These are phyloP conservation scores for Cyberlindnera euphorbiiphila DNA, from an alignment of 805 yeast species.

Conservation along the genomic window DNA sequence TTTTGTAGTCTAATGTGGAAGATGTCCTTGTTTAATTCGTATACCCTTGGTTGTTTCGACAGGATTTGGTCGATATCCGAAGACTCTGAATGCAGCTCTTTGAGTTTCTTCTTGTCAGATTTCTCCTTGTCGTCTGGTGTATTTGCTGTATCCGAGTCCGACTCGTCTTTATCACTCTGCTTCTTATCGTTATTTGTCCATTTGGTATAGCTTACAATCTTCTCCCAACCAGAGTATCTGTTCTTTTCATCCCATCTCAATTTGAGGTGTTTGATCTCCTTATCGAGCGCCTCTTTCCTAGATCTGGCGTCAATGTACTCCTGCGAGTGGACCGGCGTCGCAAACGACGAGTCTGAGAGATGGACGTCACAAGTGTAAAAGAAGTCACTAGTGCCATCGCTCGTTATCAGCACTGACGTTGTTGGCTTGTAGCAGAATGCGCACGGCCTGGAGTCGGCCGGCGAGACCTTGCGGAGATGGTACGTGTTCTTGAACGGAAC, in stretches of 20 bases:
- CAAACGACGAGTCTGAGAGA: constrained; percentile 23
- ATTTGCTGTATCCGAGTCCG: constrained; percentile 6
- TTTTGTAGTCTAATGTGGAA: constrained; percentile 35
- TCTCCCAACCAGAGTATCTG: constrained; percentile 26
- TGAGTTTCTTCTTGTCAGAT: constrained; percentile 18
- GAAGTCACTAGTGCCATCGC: constrained; percentile 23
- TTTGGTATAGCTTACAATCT: constrained; percentile 20
- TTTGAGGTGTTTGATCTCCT: constrained; percentile 20
- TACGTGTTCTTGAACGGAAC: constrained; percentile 23
- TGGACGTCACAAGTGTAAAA: constrained; percentile 29
- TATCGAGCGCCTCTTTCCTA: constrained; percentile 20
- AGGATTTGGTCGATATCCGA: constrained; percentile 22
- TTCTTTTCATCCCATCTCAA: constrained; percentile 28
- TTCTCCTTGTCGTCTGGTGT: constrained; percentile 17
- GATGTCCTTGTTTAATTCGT: constrained; percentile 37
- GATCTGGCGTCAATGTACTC: constrained; percentile 22
- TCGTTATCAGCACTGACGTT: constrained; percentile 23
- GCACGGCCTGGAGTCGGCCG: constrained; percentile 21
- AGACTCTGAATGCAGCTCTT: constrained; percentile 9
- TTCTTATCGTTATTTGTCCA: constrained; percentile 15
- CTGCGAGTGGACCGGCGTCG: constrained; percentile 20
- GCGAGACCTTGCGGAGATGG: constrained; percentile 25
- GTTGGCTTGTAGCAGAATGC: constrained; percentile 28
- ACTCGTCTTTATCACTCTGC: too few relatives aligned
- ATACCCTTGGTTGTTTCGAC: constrained; percentile 33